Percentiles rank a stretch among this genome's conserved stretches.
Evolutionary conservation across 2,329 filamentous ascomycete species (phyloP).

Genomic region (Hymenoscyphus salicellus): DNA sequence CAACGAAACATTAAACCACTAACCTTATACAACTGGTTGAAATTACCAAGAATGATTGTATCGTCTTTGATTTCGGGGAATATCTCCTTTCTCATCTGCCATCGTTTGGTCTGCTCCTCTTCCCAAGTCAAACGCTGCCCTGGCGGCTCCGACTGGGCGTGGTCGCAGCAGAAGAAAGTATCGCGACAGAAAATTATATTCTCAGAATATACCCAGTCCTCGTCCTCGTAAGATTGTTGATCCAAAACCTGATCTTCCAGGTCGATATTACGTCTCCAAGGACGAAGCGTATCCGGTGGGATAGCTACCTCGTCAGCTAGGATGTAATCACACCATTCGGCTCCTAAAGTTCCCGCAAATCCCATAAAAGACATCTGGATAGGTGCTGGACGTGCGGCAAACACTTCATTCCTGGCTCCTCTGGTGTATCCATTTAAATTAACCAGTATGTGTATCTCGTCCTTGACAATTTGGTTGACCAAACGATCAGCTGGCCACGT

Average conservation of each 20-base stretch:
- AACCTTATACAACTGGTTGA: slow-evolving; percentile 98
- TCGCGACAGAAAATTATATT: slow-evolving; percentile 93
- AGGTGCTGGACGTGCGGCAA: slow-evolving; percentile 88
- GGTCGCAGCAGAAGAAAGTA: slow-evolving; percentile 98
- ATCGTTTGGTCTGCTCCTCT: slow-evolving; percentile 75
- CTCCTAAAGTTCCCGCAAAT: slow-evolving; percentile 90
- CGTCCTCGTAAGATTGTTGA: slow-evolving; percentile 56
- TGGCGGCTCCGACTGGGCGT: slow-evolving; percentile 79
- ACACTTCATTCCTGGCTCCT: slow-evolving; percentile 95
- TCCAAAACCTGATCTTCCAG: slow-evolving; percentile 69
- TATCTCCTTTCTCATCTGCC: slow-evolving; percentile 89
- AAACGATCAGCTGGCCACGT: slow-evolving; percentile 81
- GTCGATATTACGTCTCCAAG: slow-evolving; percentile 70
- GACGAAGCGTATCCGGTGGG: slow-evolving; percentile 75
- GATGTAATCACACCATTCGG: slow-evolving; percentile 98
- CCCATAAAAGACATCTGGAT: slow-evolving; percentile 99
- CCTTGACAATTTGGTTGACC: slow-evolving; percentile 79
- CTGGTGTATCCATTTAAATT: slow-evolving; percentile 98
- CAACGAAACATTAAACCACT: slow-evolving; percentile 25
- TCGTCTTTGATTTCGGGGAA: slow-evolving; percentile 82
- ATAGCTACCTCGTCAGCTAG: slow-evolving; percentile 86
- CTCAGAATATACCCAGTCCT: slow-evolving; percentile 92
- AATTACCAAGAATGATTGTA: slow-evolving; percentile 89
- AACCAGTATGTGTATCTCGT: slow-evolving; percentile 89
- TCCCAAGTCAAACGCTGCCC: slow-evolving; percentile 73